These are phyloP conservation scores for Cladosporium sp. DNA, from an alignment of 2,329 filamentous ascomycete species.

Conservation along the genomic window DNA sequence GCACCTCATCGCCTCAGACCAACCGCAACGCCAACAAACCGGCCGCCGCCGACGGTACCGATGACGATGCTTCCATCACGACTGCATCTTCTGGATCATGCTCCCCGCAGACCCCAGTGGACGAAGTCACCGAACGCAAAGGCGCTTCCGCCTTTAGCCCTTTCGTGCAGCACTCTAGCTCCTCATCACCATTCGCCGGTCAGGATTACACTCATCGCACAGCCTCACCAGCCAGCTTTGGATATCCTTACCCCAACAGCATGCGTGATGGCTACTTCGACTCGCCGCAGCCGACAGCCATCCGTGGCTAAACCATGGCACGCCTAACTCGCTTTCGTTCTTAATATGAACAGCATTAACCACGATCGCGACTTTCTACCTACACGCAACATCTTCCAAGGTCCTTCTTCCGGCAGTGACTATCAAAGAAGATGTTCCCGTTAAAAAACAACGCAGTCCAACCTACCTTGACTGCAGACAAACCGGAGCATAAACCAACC, in stretches of 20 bases:
- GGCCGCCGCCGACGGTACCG: conserved; percentile 18
- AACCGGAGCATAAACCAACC: no score
- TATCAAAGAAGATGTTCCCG: neutral
- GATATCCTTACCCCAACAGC: conserved; percentile 32
- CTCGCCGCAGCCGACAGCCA: conserved; percentile 31
- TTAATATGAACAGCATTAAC: neutral
- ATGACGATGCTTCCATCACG: conserved; percentile 16
- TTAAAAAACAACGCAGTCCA: neutral
- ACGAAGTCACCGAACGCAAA: conserved; percentile 21
- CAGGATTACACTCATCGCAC: conserved; percentile 23
- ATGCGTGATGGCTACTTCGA: conserved; percentile 31
- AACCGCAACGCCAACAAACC: conserved; percentile 8
- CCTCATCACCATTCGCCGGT: conserved; percentile 26
- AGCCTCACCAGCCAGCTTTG: conserved; percentile 31
- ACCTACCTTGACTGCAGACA: no score
- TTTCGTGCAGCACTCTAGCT: conserved; percentile 25
- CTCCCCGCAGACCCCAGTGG: conserved; percentile 27
- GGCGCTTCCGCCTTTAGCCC: conserved; percentile 20
- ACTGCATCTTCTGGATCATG: conserved; percentile 21
- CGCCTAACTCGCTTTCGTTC: neutral
- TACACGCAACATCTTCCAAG: neutral
- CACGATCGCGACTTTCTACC: neutral
- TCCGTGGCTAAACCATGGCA: conserved; percentile 26
- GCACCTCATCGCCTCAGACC: conserved; percentile 11
- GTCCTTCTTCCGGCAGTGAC: neutral